Conservation (phyloP, 228 moss, liverwort and hornwort genomes). For the Sphagnum fallax region DNA sequence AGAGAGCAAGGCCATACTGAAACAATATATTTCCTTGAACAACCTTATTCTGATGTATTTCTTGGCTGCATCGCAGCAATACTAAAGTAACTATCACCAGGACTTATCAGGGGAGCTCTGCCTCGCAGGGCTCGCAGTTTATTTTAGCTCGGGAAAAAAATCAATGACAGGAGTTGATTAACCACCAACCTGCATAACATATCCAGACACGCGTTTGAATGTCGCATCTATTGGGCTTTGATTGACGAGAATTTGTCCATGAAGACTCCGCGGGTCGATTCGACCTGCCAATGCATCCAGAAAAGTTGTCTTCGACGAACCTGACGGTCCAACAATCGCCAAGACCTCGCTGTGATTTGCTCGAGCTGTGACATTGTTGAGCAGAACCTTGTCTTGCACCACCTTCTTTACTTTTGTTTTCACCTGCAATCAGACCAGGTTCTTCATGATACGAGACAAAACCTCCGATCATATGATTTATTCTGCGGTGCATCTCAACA, state of each 20-base stretch:
- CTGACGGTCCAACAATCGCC: conserved; percentile 51
- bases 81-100: too few relatives aligned
- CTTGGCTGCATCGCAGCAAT: too few relatives aligned
- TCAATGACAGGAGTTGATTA: background rate
- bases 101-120: too few relatives aligned
- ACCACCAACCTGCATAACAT: conserved; percentile 39
- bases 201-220: conserved; percentile 46
- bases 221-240: conserved; percentile 23
- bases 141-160: background rate
- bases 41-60: too few relatives aligned
- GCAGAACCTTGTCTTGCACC: conserved; percentile 19
- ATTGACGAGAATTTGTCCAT: conserved; percentile 46
- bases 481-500: too few relatives aligned
- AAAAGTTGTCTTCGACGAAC: conserved; percentile 49
- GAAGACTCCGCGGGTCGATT: conserved; percentile 32
- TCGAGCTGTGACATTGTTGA: conserved; percentile 38
- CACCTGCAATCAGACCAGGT: conserved; percentile 7
- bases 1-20: too few relatives aligned
- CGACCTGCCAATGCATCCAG: conserved; percentile 52
- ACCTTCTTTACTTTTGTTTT: conserved; percentile 13
- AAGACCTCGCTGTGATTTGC: conserved; percentile 47
- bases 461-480: too few relatives aligned
- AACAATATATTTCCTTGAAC: too few relatives aligned
- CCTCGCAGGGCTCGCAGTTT: too few relatives aligned
- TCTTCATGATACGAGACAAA: too few relatives aligned